A percentile compares a stretch with the other conserved stretches of the same genome.
These are phyloP conservation scores for Paspalum notatum DNA, from an alignment of 176 grass and related monocot species.

Conservation along the genomic window DNA sequence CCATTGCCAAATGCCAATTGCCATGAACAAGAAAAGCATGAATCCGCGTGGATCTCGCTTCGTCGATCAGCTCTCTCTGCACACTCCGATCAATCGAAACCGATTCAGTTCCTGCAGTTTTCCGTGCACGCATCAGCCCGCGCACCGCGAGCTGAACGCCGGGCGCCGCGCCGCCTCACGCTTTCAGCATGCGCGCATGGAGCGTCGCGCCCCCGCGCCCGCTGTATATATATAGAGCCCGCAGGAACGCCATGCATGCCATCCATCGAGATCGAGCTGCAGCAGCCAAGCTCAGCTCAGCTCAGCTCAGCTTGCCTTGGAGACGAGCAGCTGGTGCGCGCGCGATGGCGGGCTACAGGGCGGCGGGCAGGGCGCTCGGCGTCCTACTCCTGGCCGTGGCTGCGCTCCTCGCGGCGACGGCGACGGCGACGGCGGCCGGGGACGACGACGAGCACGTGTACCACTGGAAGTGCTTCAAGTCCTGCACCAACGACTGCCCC, in stretches of 20 bases:
- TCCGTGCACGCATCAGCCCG: conserved; percentile 8
- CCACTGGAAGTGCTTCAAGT: conserved; percentile 42
- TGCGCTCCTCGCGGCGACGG: not conserved
- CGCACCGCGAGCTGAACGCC: not conserved
- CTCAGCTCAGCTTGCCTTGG: not conserved
- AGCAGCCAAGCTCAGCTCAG: not conserved
- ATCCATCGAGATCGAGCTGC: conserved; percentile 11
- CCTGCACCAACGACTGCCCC: conserved; percentile 34
- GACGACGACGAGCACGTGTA: not conserved
- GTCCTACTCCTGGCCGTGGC: conserved; percentile 23
- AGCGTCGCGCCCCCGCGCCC: not conserved
- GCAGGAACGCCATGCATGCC: not conserved
- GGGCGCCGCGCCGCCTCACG: not conserved
- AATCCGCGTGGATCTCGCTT: not conserved
- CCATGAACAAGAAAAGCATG: conserved; percentile 8
- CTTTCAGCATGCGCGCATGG: not conserved
- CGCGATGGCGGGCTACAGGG: not conserved
- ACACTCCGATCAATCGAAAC: not conserved
- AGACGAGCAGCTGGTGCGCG: not conserved
- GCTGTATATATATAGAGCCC: not conserved
- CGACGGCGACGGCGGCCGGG: not conserved
- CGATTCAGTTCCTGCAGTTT: not conserved
- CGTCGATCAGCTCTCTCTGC: not conserved
- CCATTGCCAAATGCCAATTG: not conserved
- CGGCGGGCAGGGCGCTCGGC: not conserved